These are phyloP conservation scores for Fraxinus baroniana DNA, from an alignment of 305 asterid species.

Conservation along the genomic window DNA sequence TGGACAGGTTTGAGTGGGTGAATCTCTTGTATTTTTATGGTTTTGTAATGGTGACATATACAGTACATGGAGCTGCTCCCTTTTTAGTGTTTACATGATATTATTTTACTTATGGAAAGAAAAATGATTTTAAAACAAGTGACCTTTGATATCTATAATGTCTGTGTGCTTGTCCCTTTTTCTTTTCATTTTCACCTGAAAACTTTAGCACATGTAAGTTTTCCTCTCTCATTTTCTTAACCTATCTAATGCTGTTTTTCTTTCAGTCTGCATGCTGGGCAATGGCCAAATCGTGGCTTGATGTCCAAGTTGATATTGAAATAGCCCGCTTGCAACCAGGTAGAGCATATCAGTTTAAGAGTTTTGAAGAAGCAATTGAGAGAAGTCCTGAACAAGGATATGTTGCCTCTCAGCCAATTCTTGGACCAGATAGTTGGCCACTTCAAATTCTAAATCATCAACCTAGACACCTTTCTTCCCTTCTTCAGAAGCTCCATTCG, in stretches of 20 bases:
- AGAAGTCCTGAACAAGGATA: constrained; percentile 65
- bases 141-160: neutral
- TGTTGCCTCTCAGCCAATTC: constrained; percentile 44
- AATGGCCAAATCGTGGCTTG: constrained; percentile 97
- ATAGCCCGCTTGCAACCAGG: constrained; percentile 60
- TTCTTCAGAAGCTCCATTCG: constrained; percentile 98
- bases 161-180: neutral
- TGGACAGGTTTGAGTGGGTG: neutral
- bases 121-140: neutral
- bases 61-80: neutral
- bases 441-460: constrained; percentile 84
- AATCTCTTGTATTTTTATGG: constrained; percentile 1
- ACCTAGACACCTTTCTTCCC: constrained; percentile 79
- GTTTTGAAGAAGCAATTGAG: constrained; percentile 74
- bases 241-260: constrained; percentile 18
- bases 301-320: constrained; percentile 82
- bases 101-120: neutral
- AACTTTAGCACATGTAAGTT: constrained; percentile 5
- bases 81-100: neutral
- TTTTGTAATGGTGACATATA: neutral
- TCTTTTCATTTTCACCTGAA: constrained; percentile 13
- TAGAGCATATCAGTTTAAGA: constrained; percentile 56
- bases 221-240: constrained; percentile 2
- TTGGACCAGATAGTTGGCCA: constrained; percentile 87
- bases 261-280: constrained; percentile 99